These are phyloP conservation scores for Ustilago bromivora DNA, from an alignment of 1,284 basidiomycete species.

Conservation along the genomic window DNA sequence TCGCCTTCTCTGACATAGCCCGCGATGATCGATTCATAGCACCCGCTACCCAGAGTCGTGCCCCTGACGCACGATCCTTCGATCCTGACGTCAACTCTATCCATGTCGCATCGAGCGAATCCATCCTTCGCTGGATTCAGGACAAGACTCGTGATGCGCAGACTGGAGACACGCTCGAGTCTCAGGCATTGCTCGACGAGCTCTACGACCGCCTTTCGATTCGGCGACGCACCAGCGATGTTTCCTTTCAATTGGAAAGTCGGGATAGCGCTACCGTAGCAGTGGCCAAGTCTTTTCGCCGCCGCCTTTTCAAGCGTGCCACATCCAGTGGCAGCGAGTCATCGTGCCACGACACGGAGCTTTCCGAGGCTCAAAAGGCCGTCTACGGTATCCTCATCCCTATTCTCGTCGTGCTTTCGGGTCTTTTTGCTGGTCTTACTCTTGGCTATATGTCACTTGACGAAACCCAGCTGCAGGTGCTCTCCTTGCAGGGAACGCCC, in stretches of 20 bases:
- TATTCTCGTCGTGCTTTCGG: constrained; percentile 74
- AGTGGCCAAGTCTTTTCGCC: constrained; percentile 10
- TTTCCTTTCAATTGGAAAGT: neutral
- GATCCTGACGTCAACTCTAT: constrained; percentile 6
- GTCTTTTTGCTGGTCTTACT: constrained; percentile 80
- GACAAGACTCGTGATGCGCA: constrained; percentile 3
- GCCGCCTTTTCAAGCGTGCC: constrained; percentile 44
- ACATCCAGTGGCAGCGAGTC: constrained; percentile 8
- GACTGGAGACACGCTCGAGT: neutral
- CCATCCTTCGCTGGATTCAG: constrained; percentile 35
- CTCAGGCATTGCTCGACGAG: constrained; percentile 32
- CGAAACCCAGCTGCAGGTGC: constrained; percentile 88
- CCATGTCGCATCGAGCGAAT: neutral
- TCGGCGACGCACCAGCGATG: constrained; percentile 21
- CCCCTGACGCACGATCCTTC: constrained; percentile 12
- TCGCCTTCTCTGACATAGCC: constrained; percentile 24
- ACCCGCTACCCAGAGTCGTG: constrained; percentile 12
- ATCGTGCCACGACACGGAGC: constrained; percentile 24
- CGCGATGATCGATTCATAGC: constrained; percentile 47
- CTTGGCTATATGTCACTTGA: constrained; percentile 93
- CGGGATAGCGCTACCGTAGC: neutral
- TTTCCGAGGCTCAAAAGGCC: constrained; percentile 46
- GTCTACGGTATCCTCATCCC: constrained; percentile 72
- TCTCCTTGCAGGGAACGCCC: constrained; percentile 84
- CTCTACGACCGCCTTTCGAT: constrained; percentile 36